A percentile compares a stretch with the other conserved stretches of the same genome.
phyloP scores from a whole-genome alignment of 2,329 filamentous ascomycete species.

The Mycosphaerella sp. region DNA sequence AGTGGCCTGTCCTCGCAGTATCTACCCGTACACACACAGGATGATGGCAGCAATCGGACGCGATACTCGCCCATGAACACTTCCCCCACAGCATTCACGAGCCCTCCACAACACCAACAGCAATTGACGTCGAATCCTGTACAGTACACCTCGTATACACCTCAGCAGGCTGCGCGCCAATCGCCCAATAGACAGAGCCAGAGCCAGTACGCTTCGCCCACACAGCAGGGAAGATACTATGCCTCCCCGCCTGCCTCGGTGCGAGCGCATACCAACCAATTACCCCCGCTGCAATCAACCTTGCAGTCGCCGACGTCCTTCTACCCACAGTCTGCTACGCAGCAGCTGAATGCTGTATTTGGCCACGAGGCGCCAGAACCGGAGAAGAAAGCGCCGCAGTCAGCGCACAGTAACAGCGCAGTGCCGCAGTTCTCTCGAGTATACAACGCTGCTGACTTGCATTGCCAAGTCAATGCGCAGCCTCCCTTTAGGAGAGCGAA shows the following conservation, averaged over 20 bases:
- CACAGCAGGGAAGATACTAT: constrained; percentile 50
- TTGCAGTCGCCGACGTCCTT: constrained; percentile 44
- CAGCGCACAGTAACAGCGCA: constrained; percentile 39
- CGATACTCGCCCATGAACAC: constrained; percentile 97
- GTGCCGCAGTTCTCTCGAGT: constrained; percentile 86
- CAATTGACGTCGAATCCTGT: constrained; percentile 10
- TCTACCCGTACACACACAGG: constrained; percentile 35
- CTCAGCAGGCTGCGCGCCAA: constrained; percentile 56
- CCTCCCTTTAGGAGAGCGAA: constrained; percentile 89
- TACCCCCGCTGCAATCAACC: constrained; percentile 69
- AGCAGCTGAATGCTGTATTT: constrained; percentile 64
- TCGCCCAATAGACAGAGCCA: constrained; percentile 67
- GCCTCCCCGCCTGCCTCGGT: constrained; percentile 46
- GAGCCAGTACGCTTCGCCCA: constrained; percentile 51
- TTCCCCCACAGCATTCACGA: constrained; percentile 64
- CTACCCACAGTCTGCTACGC: constrained; percentile 64
- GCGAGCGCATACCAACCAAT: constrained; percentile 56
- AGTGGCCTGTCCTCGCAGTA: constrained; percentile 66
- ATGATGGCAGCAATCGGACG: constrained; percentile 72
- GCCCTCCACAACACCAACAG: constrained; percentile 45
- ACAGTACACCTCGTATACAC: constrained; percentile 34
- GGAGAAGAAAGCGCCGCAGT: constrained; percentile 46
- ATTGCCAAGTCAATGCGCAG: constrained; percentile 77
- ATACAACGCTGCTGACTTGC: constrained; percentile 64
- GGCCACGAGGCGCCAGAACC: constrained; percentile 41